phyloP scores from a whole-genome alignment of 768 basidiomycete species.

The Boletus bicolor region DNA sequence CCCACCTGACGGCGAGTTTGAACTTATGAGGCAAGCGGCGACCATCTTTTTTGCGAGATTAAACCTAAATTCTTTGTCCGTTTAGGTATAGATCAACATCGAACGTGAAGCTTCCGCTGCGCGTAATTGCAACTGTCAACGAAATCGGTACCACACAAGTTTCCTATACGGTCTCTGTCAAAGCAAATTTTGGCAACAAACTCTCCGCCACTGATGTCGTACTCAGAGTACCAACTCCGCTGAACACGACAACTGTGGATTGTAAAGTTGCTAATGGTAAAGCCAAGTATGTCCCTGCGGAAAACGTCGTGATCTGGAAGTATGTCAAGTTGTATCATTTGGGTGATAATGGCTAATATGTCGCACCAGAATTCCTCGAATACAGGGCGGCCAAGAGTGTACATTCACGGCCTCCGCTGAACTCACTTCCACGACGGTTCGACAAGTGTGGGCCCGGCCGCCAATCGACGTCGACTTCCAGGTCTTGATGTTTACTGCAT shows the following conservation, averaged over 20 bases:
- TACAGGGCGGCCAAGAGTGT: slow-evolving; percentile 91
- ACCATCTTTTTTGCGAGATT: neutral
- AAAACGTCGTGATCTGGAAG: slow-evolving; percentile 99
- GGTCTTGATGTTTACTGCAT: slow-evolving; percentile 98
- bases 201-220: slow-evolving; percentile 92
- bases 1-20: slow-evolving; percentile 98
- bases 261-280: slow-evolving; percentile 91
- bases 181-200: slow-evolving; percentile 88
- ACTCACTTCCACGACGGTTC: slow-evolving; percentile 83
- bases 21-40: slow-evolving; percentile 81
- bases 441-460: slow-evolving; percentile 96
- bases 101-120: slow-evolving; percentile 92
- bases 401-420: slow-evolving; percentile 80
- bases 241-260: slow-evolving; percentile 90
- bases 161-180: slow-evolving; percentile 84
- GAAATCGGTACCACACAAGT: slow-evolving; percentile 93
- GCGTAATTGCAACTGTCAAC: slow-evolving; percentile 84
- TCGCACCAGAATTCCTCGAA: slow-evolving; percentile 70
- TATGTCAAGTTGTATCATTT: slow-evolving; percentile 41
- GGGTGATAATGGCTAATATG: slow-evolving; percentile 3
- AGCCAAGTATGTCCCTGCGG: slow-evolving; percentile 94
- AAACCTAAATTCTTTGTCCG: neutral
- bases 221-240: slow-evolving; percentile 90
- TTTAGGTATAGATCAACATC: slow-evolving; percentile 90
- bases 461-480: slow-evolving; percentile 99